Conservation (phyloP, 2,329 filamentous ascomycete genomes). For the Botrytis medusae region DNA sequence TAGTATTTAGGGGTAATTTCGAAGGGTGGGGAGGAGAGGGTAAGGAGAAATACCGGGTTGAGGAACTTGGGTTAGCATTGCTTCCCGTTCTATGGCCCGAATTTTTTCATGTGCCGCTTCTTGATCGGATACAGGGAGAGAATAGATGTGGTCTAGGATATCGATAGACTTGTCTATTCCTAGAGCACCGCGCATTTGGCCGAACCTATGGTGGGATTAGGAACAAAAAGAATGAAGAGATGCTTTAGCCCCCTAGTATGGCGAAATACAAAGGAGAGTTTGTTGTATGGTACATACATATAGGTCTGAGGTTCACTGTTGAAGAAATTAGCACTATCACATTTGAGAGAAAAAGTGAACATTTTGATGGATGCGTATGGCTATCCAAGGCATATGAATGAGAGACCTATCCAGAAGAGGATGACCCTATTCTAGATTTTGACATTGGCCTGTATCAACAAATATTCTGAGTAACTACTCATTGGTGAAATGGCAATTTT, state of each 20-base stretch:
- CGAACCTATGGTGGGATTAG: slow-evolving; percentile 77
- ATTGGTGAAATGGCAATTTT: background rate
- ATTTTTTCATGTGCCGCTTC: slow-evolving; percentile 70
- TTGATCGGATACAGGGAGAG: slow-evolving; percentile 62
- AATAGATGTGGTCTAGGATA: slow-evolving; percentile 85
- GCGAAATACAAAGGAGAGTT: background rate
- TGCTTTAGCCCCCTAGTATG: background rate
- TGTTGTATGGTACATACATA: slow-evolving; percentile 8
- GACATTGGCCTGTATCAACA: background rate
- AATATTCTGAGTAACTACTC: background rate
- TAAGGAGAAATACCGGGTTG: slow-evolving; percentile 75
- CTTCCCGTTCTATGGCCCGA: slow-evolving; percentile 73
- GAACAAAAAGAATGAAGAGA: background rate
- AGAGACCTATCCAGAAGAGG: background rate
- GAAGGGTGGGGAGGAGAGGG: slow-evolving; percentile 60
- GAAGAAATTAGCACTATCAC: background rate
- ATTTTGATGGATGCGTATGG: background rate
- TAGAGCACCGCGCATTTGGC: slow-evolving; percentile 75
- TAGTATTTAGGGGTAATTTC: slow-evolving; percentile 59
- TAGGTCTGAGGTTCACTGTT: slow-evolving; percentile 22
- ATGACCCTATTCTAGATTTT: background rate
- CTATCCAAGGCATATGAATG: background rate
- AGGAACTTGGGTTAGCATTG: slow-evolving; percentile 77
- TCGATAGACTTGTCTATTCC: slow-evolving; percentile 71
- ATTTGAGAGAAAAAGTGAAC: too few relatives aligned